Evolutionary conservation across 1,284 basidiomycete species (phyloP).

Genomic region (Ganoderma resinaceum): DNA sequence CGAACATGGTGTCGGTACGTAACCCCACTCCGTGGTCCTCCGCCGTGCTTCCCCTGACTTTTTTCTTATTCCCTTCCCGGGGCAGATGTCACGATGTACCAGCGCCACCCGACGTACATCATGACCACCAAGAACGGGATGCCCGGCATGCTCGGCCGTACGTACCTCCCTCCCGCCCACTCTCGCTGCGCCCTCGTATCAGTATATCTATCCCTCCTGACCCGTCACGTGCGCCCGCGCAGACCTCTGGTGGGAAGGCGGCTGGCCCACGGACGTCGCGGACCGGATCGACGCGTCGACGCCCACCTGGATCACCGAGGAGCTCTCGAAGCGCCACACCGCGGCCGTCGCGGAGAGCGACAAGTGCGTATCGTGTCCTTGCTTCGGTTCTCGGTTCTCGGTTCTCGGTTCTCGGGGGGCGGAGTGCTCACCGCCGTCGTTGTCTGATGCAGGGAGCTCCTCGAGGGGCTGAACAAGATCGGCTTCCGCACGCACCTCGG

Average conservation of each 20-base stretch:
- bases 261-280: constrained; percentile 54
- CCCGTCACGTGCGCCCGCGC: background rate
- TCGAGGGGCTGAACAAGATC: constrained; percentile 60
- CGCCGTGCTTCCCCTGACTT: background rate
- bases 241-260: constrained; percentile 61
- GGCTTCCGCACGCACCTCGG: constrained; percentile 69
- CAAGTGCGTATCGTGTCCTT: too few species aligned
- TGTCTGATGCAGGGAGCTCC: constrained; percentile 48
- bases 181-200: background rate
- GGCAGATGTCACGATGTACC: constrained; percentile 66
- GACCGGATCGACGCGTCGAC: constrained; percentile 60
- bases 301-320: constrained; percentile 53
- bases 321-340: constrained; percentile 55
- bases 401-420: background rate
- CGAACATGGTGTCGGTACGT: constrained; percentile 51
- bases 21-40: background rate
- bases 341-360: constrained; percentile 14
- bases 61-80: background rate
- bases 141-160: constrained; percentile 45
- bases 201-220: background rate
- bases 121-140: constrained; percentile 58
- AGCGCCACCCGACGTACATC: constrained; percentile 68
- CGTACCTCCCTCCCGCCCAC: constrained; percentile 20
- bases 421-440: background rate
- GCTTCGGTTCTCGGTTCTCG: too few species aligned